Base-by-base conservation (phyloP, 306 rosid species). In the Fragaria ananassa region DNA sequence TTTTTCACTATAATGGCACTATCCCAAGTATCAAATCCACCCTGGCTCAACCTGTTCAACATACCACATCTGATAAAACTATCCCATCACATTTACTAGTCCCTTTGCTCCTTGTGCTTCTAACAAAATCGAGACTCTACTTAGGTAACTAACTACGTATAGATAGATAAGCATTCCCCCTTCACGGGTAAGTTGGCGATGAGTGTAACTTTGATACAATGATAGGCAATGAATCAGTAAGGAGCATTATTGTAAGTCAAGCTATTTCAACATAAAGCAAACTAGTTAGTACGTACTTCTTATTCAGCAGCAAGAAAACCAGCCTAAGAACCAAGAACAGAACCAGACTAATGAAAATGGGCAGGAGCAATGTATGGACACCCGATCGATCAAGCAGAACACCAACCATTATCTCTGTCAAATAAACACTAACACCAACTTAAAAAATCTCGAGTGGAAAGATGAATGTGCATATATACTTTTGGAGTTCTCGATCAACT, bases 1-100 rank as follows among this genome's bases (percentile, higher is more conserved):
- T 74, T 18, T 58, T 74, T 45, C 78, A 61, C 70, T 19, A 61
- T 19, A 44, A 44, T 61, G 46, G 21, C 78, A 45, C 65, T 27
- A 74, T 42, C 18, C 44, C 45, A 27, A 67, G 11, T 39, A 72
- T 56, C 51, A 72, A 56, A 72, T 39, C 53, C 53, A 72, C 50
- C 21, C 76, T 72, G 76, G 50, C 53, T 2, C 67, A 64, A 56
- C 67, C 41, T 37, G 46, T 41, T 72, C 51, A 1, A 34, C 64
- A 8, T 37, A 3, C 15, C 5, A 37, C 12, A 12, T 25, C 15
- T 17, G 17, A 34, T 63, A 34, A 7, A 63, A 7, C 4, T 31
- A 63, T 31, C 39, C 13, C 6, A 64, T 14, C 46, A 34, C 12
- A 64, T 64, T 64, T 31, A 31, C 68, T 60, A 31, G 21, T 62